These are phyloP conservation scores for Cyanidiococcus yangmingshanensis DNA, from an alignment of 23 red algal genomes.

Conservation along the genomic window DNA sequence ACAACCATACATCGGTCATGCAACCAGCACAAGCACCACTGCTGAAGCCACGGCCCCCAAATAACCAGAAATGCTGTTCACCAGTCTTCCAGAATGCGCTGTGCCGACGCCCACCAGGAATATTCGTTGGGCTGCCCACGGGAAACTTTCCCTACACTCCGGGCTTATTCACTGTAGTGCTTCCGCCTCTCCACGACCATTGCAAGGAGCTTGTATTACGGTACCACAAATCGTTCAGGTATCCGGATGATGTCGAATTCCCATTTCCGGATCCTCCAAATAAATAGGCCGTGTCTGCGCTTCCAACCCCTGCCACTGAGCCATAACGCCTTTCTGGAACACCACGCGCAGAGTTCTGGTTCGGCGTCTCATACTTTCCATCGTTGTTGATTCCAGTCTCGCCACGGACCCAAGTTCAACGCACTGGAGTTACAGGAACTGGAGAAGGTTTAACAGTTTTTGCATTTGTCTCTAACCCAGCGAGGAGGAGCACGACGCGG, in stretches of 20 bases:
- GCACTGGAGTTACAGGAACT: not conserved
- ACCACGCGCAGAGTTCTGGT: not conserved
- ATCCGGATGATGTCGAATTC: not conserved
- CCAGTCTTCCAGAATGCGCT: not conserved
- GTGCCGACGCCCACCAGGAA: not conserved
- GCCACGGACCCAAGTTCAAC: not conserved
- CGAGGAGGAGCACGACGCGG: too few relatives aligned
- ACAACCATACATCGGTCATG: not conserved
- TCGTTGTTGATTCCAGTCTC: not conserved
- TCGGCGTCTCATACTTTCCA: not conserved
- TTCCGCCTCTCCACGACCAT: not conserved
- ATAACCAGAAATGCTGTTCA: not conserved
- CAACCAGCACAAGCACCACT: not conserved
- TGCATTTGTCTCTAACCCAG: too few relatives aligned
- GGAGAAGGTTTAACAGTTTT: not conserved
- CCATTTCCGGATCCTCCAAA: not conserved
- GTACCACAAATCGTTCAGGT: slow-evolving; percentile 8
- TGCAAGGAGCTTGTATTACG: not conserved
- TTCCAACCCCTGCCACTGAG: not conserved
- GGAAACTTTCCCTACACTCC: not conserved
- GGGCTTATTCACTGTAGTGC: not conserved
- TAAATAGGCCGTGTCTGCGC: not conserved
- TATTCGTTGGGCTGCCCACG: not conserved
- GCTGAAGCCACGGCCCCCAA: not conserved
- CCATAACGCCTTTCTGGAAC: not conserved